Evolutionary conservation across 345 rosid species (phyloP).

Genomic region (Citrus cavaleriei): DNA sequence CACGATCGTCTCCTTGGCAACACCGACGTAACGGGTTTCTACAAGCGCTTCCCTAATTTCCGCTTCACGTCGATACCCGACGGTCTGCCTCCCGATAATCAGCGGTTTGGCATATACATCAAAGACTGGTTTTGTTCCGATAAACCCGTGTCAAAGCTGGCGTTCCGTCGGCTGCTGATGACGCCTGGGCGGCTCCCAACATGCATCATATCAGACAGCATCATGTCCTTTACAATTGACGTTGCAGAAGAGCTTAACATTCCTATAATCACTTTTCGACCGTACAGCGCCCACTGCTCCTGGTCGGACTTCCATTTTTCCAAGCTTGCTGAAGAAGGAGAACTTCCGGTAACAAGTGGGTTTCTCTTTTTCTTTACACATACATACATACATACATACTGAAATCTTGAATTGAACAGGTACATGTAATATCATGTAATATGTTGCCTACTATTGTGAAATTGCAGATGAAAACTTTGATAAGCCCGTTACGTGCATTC

Average conservation of each 20-base stretch:
- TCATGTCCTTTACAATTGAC: constrained; percentile 26
- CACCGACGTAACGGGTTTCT: constrained; percentile 27
- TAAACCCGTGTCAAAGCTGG: background rate
- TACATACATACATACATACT: too few species aligned
- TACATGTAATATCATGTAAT: too few species aligned
- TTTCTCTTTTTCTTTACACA: too few species aligned
- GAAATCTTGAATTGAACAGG: too few species aligned
- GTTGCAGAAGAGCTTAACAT: constrained; percentile 33
- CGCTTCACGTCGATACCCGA: constrained; percentile 28
- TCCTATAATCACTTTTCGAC: constrained; percentile 27
- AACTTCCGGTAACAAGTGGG: constrained; percentile 41
- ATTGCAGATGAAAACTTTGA: background rate
- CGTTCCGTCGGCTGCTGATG: constrained; percentile 19
- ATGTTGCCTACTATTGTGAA: too few species aligned
- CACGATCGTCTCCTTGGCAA: constrained; percentile 21
- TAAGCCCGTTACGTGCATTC: background rate
- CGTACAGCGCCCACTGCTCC: constrained; percentile 22
- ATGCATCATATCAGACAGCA: constrained; percentile 40
- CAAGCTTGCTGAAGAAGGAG: constrained; percentile 28
- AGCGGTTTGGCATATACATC: background rate
- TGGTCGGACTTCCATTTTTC: constrained; percentile 33
- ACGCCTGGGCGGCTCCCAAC: background rate
- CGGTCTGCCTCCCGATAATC: constrained; percentile 26
- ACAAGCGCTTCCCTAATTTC: constrained; percentile 22
- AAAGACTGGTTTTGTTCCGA: constrained; percentile 15